Percentiles rank a stretch among this genome's conserved stretches.
Conservation (phyloP, 768 basidiomycete species). For the Auriscalpium orientale region DNA sequence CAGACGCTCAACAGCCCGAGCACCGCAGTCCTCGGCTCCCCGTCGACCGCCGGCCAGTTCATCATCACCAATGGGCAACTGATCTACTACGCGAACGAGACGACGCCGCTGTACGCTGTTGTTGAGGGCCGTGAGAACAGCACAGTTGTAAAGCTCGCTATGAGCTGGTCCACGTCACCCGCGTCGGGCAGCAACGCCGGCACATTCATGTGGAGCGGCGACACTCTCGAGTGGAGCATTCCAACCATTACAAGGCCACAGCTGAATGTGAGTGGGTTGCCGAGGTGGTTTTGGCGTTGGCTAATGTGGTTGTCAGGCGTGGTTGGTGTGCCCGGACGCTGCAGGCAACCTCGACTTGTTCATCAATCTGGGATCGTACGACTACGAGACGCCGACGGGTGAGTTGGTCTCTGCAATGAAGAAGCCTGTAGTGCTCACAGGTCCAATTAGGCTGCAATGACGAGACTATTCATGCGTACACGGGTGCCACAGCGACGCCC, state of each 20-base stretch:
- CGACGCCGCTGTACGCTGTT: slow-evolving; percentile 39
- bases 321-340: slow-evolving; percentile 49
- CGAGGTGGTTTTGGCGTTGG: background rate
- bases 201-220: slow-evolving; percentile 47
- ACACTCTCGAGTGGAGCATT: slow-evolving; percentile 51
- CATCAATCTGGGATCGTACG: slow-evolving; percentile 48
- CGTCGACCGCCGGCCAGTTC: slow-evolving; percentile 49
- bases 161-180: slow-evolving; percentile 42
- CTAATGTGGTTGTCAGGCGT: slow-evolving; percentile 28
- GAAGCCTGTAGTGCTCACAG: background rate
- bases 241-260: slow-evolving; percentile 43
- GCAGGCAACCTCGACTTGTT: slow-evolving; percentile 36
- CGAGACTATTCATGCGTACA: slow-evolving; percentile 55
- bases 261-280: slow-evolving; percentile 33
- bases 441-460: slow-evolving; percentile 39
- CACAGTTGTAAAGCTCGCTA: slow-evolving; percentile 38
- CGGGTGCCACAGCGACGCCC: slow-evolving; percentile 24
- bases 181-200: slow-evolving; percentile 36
- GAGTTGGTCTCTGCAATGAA: background rate
- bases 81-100: slow-evolving; percentile 36
- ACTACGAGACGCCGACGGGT: slow-evolving; percentile 43
- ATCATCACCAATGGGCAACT: slow-evolving; percentile 48
- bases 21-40: slow-evolving; percentile 44
- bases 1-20: slow-evolving; percentile 34
- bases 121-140: slow-evolving; percentile 41